A percentile compares a stretch with the other conserved stretches of the same genome.
Conservation (phyloP, 768 basidiomycete genomes). For the Kwoniella sp. region DNA sequence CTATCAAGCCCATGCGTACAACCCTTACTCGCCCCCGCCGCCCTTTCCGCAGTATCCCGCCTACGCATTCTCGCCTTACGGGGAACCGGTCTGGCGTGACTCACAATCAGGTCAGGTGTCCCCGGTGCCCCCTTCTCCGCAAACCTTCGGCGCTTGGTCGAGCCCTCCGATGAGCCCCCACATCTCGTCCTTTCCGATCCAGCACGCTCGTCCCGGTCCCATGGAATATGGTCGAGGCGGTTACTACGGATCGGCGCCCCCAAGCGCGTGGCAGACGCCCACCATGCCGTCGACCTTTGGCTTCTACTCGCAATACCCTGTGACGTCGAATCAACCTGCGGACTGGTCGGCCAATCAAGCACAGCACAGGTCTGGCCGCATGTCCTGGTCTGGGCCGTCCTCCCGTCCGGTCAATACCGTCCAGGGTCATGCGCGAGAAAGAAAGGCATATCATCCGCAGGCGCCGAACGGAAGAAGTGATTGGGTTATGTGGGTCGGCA, state of each 20-base stretch:
- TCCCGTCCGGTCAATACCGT: background rate
- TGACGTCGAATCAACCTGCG: too few species aligned
- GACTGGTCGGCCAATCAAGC: too few species aligned
- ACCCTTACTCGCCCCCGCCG: background rate
- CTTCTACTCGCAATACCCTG: conserved; percentile 4
- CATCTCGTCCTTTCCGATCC: background rate
- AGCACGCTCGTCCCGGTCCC: background rate
- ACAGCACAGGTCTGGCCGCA: background rate
- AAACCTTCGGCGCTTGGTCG: conserved; percentile 7
- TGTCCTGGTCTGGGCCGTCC: conserved; percentile 29
- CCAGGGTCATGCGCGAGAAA: conserved; percentile 23
- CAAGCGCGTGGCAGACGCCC: conserved; percentile 16
- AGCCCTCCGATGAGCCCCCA: conserved; percentile 25
- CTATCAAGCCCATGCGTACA: conserved; percentile 1
- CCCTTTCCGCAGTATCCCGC: conserved; percentile 2
- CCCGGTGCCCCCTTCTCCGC: conserved; percentile 1
- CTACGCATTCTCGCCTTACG: conserved; percentile 3
- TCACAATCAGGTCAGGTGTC: background rate
- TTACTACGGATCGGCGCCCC: background rate
- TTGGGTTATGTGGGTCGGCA: conserved; percentile 97
- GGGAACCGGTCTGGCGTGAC: background rate
- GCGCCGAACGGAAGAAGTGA: conserved; percentile 64
- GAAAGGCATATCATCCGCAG: conserved; percentile 49
- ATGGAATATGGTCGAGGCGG: background rate
- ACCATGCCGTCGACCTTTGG: conserved; percentile 5